Base-by-base conservation (phyloP, 108 stramenopile species). In the Schizochytrium sp. region DNA sequence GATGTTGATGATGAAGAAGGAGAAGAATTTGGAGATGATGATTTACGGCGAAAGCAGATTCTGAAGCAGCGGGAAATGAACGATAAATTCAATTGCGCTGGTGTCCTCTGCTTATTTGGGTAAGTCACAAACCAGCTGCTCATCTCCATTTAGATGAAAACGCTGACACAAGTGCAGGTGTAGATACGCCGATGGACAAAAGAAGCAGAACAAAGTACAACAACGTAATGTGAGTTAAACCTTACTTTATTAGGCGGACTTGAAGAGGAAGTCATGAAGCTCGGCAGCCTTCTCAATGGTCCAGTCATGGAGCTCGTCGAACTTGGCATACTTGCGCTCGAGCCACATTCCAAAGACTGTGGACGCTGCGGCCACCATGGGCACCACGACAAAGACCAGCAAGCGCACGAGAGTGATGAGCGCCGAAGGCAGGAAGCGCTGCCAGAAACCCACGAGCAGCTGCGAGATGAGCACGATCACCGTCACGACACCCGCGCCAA, bases 331-430 rank as follows among this genome's bases (percentile, higher is more conserved):
- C 76, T 53, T 47, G 48, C 76, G 45, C 76, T 83, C 76, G 51
- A 83, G 76, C 76, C 76, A 83, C 76, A 83, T 83, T 12, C 76
- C 76, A 34, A 83, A 83, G 16, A 83, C 76, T 6, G 51, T 83
- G 18, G 48, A 47, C n/a, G 25, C n/a, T 18, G 48, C 76, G 45
- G 76, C 76, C 6, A 83, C 76, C 19, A 83, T n/a, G 2, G 76
- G 76, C 25, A 83, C 28, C 12, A 83, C 25, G 18, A 83, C 76
- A 53, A 53, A 83, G 45, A 83, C 51, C 19, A 83, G 45, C 25
- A 83, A 23, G 19, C 51, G 45, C 48, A 83, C 51, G 4, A 83
- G 76, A 8, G 76, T 83, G 51, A 83, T 83, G 76, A 83, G 76
- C 76, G 28, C 28, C 4, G 48, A 53, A 18, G 76, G 76, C 76